Base-by-base conservation (phyloP, 2,329 filamentous ascomycete species). In the Talaromyces marneffei region DNA sequence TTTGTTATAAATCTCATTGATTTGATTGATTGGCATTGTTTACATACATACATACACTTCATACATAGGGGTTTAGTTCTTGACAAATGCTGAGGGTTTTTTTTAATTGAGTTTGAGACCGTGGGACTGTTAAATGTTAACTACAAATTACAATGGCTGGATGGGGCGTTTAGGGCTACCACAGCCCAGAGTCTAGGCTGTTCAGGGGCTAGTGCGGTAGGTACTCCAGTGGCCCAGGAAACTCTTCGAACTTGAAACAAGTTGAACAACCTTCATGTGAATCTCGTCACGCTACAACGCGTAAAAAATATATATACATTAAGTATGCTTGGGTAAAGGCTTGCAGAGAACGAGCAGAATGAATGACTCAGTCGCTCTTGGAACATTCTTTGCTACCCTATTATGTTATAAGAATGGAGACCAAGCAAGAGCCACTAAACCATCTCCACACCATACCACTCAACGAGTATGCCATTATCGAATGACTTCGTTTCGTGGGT, bases 401-500 rank as follows among this genome's bases (percentile, higher is more conserved):
- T 2, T 3, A 16, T 25, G n/a, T 12, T 35, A 9, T 61, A 57
- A 57, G 20, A 44, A 57, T 57, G 27, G n/a, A 29, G 31, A 27
- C 16, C 8, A 35, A 23, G 14, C 46, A 50, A 35, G 8, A 44
- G 42, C 4, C 14, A 57, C 9, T 3, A n/a, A 33, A 33, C 6
- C 20, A 33, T 39, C 25, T 50, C 14, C 29, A 16, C 23, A 55
- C 16, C 10, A 60, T 3, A 39, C 46, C 14, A 61, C 25, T 35
- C 16, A 35, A 10, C 12, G 33, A 29, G 25, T 14, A 31, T 37
- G 23, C 4, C 18, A 62, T 85, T 72, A 90, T 61, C 88, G 86
- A 74, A 92, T 91, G 64, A 90, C 77, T 61, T 88, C 86, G 48
- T 69, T 67, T 23, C 73, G 73, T 33, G 71, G 70, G 52, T 73